Evolutionary conservation across 306 rosid genomes (phyloP), one percentile per base, ranked within the genome.

Genomic region (Senna siamea): DNA sequence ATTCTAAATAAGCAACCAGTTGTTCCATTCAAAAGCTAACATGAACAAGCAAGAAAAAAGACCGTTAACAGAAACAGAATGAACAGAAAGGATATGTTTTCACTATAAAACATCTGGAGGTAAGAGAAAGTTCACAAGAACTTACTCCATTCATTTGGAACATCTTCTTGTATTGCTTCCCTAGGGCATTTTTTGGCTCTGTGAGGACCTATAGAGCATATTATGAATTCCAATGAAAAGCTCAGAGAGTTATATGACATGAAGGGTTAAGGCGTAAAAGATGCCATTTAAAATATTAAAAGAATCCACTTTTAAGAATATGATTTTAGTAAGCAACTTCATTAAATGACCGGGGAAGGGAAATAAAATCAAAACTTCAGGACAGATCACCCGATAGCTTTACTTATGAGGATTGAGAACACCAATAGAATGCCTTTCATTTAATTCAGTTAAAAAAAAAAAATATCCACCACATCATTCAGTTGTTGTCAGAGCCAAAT

Each of bases 141-240:
- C 92, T 89, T 87, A 90, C 99, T 11, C 76, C 90, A 79, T 94
- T 94, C 96, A 94, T 94, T 79, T 75, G 90, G 83, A 94, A 94
- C 84, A 92, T 88, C 85, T 87, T 94, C 85, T 79, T 88, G 87
- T 94, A 94, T 81, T 94, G 97, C 88, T 94, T 94, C 81, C 96
- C 99, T 15, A 94, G 84, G 79, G 97, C 93, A 84, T 92, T 92
- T 81, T 90, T 94, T n/a, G 97, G 99, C 78, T 94, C 95, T 54
- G 89, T 92, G 68, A 94, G 88, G 53, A 92, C 99, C 99, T 94
- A 72, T 15, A 72, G 50, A 76, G 73, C 50, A 65, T 40, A 43
- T 51, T 71, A 14, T 6, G 38, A 69, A 41, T 72, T 63, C 73
- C 46, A 30, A 17, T 57, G 40, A 71, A n/a, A 75, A 75, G 41